A percentile compares a stretch with the other conserved stretches of the same genome.
phyloP scores from a whole-genome alignment of 2,329 filamentous ascomycete genomes.

The Corniculantispora saksenae region DNA sequence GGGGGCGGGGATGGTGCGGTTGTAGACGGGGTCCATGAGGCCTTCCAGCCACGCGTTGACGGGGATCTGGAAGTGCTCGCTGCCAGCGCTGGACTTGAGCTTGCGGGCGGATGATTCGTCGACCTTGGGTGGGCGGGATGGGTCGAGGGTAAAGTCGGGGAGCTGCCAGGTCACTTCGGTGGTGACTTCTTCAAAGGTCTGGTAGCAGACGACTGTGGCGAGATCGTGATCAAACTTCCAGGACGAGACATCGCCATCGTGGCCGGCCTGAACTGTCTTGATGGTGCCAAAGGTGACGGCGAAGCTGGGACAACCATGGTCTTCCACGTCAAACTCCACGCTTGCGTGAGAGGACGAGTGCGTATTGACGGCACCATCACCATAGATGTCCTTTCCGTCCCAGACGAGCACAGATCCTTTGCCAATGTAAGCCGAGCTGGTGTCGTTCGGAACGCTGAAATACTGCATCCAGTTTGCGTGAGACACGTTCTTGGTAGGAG shows the following conservation, averaged over 20 bases:
- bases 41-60: slow-evolving; percentile 26
- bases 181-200: slow-evolving; percentile 26
- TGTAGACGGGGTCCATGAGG: slow-evolving; percentile 23
- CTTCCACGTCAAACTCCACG: neutral
- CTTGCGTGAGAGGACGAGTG: slow-evolving; percentile 2
- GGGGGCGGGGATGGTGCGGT: slow-evolving; percentile 22
- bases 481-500: slow-evolving; percentile 20
- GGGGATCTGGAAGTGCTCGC: slow-evolving; percentile 24
- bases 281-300: slow-evolving; percentile 7
- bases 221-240: slow-evolving; percentile 26
- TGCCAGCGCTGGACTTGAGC: slow-evolving; percentile 19
- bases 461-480: slow-evolving; percentile 25
- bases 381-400: slow-evolving; percentile 20
- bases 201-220: slow-evolving; percentile 27
- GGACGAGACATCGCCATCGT: slow-evolving; percentile 6
- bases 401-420: slow-evolving; percentile 26
- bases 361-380: slow-evolving; percentile 26
- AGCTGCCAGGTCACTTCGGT: slow-evolving; percentile 26
- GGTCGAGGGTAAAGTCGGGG: slow-evolving; percentile 24
- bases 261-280: slow-evolving; percentile 11
- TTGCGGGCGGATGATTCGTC: slow-evolving; percentile 21
- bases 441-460: slow-evolving; percentile 24
- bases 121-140: slow-evolving; percentile 12
- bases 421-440: slow-evolving; percentile 23
- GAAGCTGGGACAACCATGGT: slow-evolving; percentile 7